These are phyloP conservation scores for Aspergillus haitiensis DNA, from an alignment of 495 filamentous ascomycete species.

Conservation along the genomic window DNA sequence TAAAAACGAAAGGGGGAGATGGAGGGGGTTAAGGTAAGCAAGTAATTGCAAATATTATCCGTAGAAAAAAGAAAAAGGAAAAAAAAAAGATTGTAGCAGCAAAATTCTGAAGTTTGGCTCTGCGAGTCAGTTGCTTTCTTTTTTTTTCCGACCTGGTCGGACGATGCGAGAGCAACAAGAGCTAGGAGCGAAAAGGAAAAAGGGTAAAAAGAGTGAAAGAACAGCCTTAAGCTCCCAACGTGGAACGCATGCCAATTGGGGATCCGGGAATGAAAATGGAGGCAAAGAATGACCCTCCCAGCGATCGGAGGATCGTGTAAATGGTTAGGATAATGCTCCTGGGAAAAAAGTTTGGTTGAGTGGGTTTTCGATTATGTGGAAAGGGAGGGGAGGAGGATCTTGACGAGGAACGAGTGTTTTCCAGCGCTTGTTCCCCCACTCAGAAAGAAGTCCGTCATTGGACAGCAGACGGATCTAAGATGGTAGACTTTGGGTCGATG, in stretches of 20 bases:
- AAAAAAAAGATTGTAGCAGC: slow-evolving; percentile 4
- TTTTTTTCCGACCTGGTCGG: too few species aligned
- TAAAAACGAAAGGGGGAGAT: too few species aligned
- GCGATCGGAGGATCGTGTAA: slow-evolving; percentile 2
- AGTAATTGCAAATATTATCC: neutral
- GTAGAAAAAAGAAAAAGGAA: slow-evolving; percentile 9
- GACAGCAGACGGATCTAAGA: slow-evolving; percentile 2
- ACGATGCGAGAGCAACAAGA: too few species aligned
- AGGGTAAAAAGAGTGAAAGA: slow-evolving; percentile 4
- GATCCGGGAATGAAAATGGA: slow-evolving; percentile 10
- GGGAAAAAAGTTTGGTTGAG: neutral
- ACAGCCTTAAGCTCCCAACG: slow-evolving; percentile 9
- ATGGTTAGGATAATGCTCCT: slow-evolving; percentile 6
- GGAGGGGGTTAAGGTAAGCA: too few species aligned
- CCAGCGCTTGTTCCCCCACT: neutral
- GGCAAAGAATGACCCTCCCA: slow-evolving; percentile 3
- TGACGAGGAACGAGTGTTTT: neutral
- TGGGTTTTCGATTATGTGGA: neutral
- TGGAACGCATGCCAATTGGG: slow-evolving; percentile 23
- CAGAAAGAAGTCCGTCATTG: neutral
- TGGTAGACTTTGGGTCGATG: slow-evolving; percentile 1
- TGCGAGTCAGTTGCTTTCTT: too few species aligned
- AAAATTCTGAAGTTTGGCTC: too few species aligned
- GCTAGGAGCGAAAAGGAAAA: slow-evolving; percentile 6
- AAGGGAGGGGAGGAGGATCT: slow-evolving; percentile 1